Percentiles rank a stretch among this genome's conserved stretches.
phyloP scores from a whole-genome alignment of 768 basidiomycete genomes.

The Xerocomus spinulosus region DNA sequence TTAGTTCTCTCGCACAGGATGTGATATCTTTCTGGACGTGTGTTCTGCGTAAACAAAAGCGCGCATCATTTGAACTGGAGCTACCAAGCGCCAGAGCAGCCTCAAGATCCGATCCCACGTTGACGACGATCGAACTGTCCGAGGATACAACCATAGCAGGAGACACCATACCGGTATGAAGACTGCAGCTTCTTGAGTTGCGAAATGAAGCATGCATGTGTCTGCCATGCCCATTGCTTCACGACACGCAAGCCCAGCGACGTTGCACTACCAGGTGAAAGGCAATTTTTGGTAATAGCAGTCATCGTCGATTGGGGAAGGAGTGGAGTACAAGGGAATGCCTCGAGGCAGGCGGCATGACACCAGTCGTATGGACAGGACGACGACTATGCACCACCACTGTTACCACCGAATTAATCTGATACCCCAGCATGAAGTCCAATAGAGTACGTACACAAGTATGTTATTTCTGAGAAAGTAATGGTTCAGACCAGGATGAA shows the following conservation, averaged over 20 bases:
- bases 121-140: neutral
- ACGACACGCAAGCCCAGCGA: neutral
- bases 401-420: conserved; percentile 34
- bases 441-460: conserved; percentile 71
- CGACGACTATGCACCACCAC: conserved; percentile 66
- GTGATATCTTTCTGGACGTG: conserved; percentile 33
- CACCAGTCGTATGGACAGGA: conserved; percentile 9
- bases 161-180: conserved; percentile 13
- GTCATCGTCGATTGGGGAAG: conserved; percentile 11
- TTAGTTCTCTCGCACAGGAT: conserved; percentile 29
- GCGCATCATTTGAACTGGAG: conserved; percentile 9
- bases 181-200: neutral
- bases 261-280: neutral
- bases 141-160: conserved; percentile 1
- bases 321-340: conserved; percentile 17
- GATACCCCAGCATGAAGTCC: neutral
- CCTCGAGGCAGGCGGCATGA: conserved; percentile 11
- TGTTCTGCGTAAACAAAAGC: conserved; percentile 7
- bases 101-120: conserved; percentile 12
- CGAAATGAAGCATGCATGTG: conserved; percentile 2
- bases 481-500: conserved; percentile 12
- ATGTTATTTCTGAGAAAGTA: conserved; percentile 78
- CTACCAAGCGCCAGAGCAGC: conserved; percentile 24
- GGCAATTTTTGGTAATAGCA: conserved; percentile 1
- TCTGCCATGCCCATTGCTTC: conserved; percentile 1